Evolutionary conservation across 2,329 filamentous ascomycete genomes (phyloP).

Genomic region (Aspergillus fructus): DNA sequence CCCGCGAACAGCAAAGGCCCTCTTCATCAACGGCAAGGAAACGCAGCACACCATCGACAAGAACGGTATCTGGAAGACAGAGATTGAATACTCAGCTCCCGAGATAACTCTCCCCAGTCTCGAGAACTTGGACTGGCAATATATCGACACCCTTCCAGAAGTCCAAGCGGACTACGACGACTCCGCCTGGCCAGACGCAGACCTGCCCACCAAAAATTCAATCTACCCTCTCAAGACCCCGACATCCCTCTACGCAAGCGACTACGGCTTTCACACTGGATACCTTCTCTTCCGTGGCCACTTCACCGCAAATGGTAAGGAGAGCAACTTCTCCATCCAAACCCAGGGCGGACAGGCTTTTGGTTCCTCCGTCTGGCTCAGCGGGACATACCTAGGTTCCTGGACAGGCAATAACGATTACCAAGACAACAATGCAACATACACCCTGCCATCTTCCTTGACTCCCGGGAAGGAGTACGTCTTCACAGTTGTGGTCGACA

Average conservation of each 20-base stretch:
- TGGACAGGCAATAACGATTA: conserved; percentile 57
- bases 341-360: conserved; percentile 69
- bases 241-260: conserved; percentile 64
- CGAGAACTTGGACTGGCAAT: conserved; percentile 63
- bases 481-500: conserved; percentile 70
- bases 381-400: conserved; percentile 63
- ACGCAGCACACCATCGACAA: conserved; percentile 41
- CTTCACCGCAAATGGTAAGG: conserved; percentile 64
- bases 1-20: conserved; percentile 52
- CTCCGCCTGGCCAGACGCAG: conserved; percentile 62
- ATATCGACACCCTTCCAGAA: conserved; percentile 70
- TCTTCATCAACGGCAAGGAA: conserved; percentile 62
- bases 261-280: conserved; percentile 73
- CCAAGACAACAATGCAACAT: conserved; percentile 55
- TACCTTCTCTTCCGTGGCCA: conserved; percentile 68
- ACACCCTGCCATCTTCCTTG: conserved; percentile 54
- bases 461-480: conserved; percentile 54
- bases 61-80: conserved; percentile 52
- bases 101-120: conserved; percentile 59
- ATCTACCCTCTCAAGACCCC: conserved; percentile 59
- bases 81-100: conserved; percentile 52
- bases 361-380: conserved; percentile 66
- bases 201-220: conserved; percentile 63
- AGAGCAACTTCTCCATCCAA: conserved; percentile 56
- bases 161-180: conserved; percentile 66